Conservation (phyloP, 2,329 filamentous ascomycete species). For the Trichoderma koningiopsis region DNA sequence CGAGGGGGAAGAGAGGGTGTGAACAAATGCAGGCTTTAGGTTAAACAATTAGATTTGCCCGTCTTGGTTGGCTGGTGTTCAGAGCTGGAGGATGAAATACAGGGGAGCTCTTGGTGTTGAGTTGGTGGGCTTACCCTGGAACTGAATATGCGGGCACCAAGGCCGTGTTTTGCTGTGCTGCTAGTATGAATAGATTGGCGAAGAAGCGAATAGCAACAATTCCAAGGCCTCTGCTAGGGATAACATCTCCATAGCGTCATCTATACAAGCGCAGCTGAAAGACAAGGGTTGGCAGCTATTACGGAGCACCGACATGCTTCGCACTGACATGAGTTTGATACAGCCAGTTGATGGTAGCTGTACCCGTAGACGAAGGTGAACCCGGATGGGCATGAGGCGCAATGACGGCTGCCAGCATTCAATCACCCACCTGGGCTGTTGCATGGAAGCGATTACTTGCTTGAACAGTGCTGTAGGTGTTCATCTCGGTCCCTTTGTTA, state of each 20-base stretch:
- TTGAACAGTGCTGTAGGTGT: not conserved
- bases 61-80: not conserved
- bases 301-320: not conserved
- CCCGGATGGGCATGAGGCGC: not conserved
- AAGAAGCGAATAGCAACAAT: not conserved
- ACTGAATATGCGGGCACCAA: not conserved
- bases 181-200: not conserved
- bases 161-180: not conserved
- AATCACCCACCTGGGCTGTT: not conserved
- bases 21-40: not conserved
- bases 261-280: not conserved
- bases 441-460: not conserved
- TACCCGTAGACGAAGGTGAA: not conserved
- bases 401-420: not conserved
- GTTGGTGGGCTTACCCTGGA: slow-evolving; percentile 4
- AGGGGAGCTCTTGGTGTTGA: not conserved
- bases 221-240: not conserved
- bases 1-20: not conserved
- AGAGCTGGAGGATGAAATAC: not conserved
- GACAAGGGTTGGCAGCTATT: not conserved
- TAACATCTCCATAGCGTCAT: not conserved
- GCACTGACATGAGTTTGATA: not conserved
- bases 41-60: not conserved
- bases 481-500: not conserved
- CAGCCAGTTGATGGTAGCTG: too few species aligned